Evolutionary conservation across 306 rosid genomes (phyloP), one percentile per base, ranked within the genome.

Genomic region (Arachis hypogaea): DNA sequence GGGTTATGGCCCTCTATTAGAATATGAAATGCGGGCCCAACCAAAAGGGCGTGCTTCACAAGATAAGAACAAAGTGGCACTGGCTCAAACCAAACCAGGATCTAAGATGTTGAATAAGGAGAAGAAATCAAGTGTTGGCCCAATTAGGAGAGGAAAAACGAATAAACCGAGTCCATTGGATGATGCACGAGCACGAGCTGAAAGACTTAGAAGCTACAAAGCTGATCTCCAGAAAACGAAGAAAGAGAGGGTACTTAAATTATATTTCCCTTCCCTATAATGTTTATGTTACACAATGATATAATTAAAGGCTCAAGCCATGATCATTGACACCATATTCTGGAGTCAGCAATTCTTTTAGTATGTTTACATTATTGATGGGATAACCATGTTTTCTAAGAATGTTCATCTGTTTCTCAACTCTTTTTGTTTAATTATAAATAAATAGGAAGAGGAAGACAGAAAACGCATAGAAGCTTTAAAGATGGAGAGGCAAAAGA

Each of bases 161-260:
- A 85, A 85, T 63, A 93, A 91, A 80, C 73, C 68, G 71, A 93
- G 98, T 93, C 98, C 94, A 52, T 80, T 93, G 86, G 97, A 93
- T 51, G 98, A 93, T 85, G 98, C 97, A 4, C 85, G 92, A 38
- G 92, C 88, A 66, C 97, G 98, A 7, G 98, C 97, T 59, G 96
- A 91, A 82, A 91, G 85, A 85, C 78, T 93, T 46, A 85, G 96
- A 77, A 88, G 76, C 79, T 91, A 75, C 80, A 93, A 93, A 88
- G 94, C 94, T 36, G 97, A 91, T 82, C 98, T 93, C 69, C 98
- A 88, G 83, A 93, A 88, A 83, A 76, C 87, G 82, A 93, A 89
- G 90, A 91, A 89, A 86, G 90, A 93, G 81, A 93, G 86, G 98
- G 98, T 91, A 77, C 59, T 77, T 11, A 22, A 2, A 50, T 36